Conservation (phyloP, 23 red algal species). For the Chondrus crispus region DNA sequence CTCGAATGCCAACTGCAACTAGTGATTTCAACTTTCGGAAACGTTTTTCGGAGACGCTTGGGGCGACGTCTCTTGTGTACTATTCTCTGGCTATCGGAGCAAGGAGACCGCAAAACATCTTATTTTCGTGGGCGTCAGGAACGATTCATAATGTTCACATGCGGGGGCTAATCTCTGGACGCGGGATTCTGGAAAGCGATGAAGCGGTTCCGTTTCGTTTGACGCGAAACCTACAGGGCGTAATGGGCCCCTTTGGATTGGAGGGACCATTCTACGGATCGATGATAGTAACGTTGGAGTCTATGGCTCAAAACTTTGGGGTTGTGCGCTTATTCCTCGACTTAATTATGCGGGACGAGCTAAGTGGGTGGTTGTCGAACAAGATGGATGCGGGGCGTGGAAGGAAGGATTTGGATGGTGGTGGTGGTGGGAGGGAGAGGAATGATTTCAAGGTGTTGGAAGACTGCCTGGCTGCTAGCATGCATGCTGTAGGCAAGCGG, state of each 20-base stretch:
- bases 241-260: slow-evolving; percentile 56
- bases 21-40: slow-evolving; percentile 58
- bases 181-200: slow-evolving; percentile 78
- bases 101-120: slow-evolving; percentile 75
- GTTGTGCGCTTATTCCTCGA: slow-evolving; percentile 37
- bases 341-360: slow-evolving; percentile 65
- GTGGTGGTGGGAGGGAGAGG: background rate
- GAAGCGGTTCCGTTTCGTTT: slow-evolving; percentile 95
- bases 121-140: slow-evolving; percentile 69
- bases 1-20: slow-evolving; percentile 17
- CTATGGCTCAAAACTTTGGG: slow-evolving; percentile 34
- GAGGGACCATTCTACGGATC: slow-evolving; percentile 63
- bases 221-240: slow-evolving; percentile 78
- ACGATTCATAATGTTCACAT: slow-evolving; percentile 43
- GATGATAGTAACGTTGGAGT: slow-evolving; percentile 58
- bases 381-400: background rate
- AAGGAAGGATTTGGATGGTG: background rate
- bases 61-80: slow-evolving; percentile 38
- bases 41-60: slow-evolving; percentile 78
- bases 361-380: slow-evolving; percentile 7
- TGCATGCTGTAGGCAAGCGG: background rate
- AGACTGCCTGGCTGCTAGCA: slow-evolving; percentile 8
- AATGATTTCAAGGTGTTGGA: slow-evolving; percentile 28
- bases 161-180: slow-evolving; percentile 35
- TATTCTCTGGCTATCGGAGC: slow-evolving; percentile 77